Conservation (phyloP, 225 moss, liverwort and hornwort genomes). For the Bryoerythrophyllum caledonicum region DNA sequence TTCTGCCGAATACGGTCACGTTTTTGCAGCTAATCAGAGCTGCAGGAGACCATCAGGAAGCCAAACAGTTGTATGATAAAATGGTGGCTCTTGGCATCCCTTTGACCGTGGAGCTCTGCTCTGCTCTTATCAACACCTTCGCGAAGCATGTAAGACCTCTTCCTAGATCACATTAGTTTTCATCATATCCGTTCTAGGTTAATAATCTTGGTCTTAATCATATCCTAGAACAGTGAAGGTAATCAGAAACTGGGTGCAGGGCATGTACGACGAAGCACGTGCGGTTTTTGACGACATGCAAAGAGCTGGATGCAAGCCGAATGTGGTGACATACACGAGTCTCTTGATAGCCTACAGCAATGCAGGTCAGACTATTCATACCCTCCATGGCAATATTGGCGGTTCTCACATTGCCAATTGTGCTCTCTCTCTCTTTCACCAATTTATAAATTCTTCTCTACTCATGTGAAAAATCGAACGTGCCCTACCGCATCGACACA, state of each 20-base stretch:
- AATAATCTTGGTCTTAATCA: neutral
- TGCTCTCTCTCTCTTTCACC: too few relatives aligned
- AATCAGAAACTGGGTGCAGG: constrained; percentile 47
- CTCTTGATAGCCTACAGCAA: constrained; percentile 64
- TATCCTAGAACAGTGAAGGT: neutral
- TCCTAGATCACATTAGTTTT: neutral
- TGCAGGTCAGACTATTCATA: constrained; percentile 59
- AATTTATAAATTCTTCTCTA: too few relatives aligned
- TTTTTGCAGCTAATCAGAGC: constrained; percentile 70
- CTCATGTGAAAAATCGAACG: too few relatives aligned
- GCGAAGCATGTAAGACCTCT: constrained; percentile 65
- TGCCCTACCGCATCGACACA: too few relatives aligned
- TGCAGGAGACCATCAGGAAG: constrained; percentile 56
- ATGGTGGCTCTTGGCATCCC: constrained; percentile 60
- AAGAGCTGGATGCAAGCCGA: constrained; percentile 68
- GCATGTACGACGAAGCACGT: constrained; percentile 64
- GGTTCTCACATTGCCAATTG: too few relatives aligned
- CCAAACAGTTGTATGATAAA: constrained; percentile 58
- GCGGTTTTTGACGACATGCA: constrained; percentile 64
- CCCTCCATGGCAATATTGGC: neutral
- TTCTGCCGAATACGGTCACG: constrained; percentile 71
- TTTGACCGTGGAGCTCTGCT: constrained; percentile 73
- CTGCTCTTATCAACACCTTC: constrained; percentile 77
- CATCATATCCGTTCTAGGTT: neutral
- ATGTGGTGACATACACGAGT: constrained; percentile 85